Percentiles rank a stretch among this genome's conserved stretches.
phyloP scores from a whole-genome alignment of 2,329 filamentous ascomycete genomes.

The Fusarium subglutinans region DNA sequence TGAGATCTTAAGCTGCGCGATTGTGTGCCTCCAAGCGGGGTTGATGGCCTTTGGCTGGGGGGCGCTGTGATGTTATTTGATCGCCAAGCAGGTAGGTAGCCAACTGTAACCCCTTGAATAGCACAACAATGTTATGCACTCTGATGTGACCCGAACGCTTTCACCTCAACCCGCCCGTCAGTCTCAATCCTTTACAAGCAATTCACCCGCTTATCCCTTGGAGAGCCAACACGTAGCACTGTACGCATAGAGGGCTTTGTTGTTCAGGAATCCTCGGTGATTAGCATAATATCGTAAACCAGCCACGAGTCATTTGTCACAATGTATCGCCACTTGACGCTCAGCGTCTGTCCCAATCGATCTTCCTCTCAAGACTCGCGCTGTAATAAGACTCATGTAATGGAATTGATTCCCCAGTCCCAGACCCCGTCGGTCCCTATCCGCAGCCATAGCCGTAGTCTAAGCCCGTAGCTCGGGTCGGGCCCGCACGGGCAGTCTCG shows the following conservation, averaged over 20 bases:
- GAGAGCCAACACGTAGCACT: constrained; percentile 5
- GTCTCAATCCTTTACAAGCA: neutral
- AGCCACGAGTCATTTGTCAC: constrained; percentile 7
- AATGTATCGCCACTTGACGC: constrained; percentile 16
- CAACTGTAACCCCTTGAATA: constrained; percentile 24
- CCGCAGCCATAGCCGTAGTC: constrained; percentile 4
- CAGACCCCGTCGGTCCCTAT: constrained; percentile 11
- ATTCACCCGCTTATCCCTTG: constrained; percentile 13
- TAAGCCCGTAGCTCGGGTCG: neutral
- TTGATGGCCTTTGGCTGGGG: constrained; percentile 14
- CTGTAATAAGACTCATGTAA: constrained; percentile 22
- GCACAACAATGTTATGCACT: constrained; percentile 9
- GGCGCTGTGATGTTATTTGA: constrained; percentile 15
- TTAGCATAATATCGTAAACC: neutral
- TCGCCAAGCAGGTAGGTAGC: constrained; percentile 6
- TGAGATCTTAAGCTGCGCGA: constrained; percentile 27
- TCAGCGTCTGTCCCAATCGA: constrained; percentile 15
- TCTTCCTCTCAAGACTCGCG: neutral
- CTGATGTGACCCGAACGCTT: constrained; percentile 14
- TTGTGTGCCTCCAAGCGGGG: constrained; percentile 31
- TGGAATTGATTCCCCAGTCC: constrained; percentile 25
- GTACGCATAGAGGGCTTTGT: neutral
- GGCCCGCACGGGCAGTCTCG: constrained; percentile 3
- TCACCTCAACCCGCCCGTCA: constrained; percentile 1
- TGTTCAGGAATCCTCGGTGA: neutral